Conservation (phyloP, 345 rosid species). For the Cardamine occulta region DNA sequence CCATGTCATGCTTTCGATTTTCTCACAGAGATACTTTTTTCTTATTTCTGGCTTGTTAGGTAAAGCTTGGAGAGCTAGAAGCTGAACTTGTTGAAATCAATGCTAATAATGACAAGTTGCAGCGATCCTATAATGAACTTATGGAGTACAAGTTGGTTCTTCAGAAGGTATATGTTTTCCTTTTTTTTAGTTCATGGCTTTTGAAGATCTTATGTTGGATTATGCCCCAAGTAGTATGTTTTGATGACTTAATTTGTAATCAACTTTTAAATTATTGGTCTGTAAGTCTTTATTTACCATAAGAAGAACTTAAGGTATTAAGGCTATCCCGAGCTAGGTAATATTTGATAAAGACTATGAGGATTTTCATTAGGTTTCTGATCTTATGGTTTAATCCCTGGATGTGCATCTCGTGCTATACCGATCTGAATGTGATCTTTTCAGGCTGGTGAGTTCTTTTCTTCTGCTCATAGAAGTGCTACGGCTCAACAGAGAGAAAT, state of each 20-base stretch:
- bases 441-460: constrained; percentile 85
- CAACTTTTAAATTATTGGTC: background rate
- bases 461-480: constrained; percentile 75
- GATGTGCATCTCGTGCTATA: background rate
- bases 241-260: background rate
- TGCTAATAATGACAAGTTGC: constrained; percentile 83
- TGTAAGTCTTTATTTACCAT: background rate
- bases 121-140: constrained; percentile 76
- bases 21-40: background rate
- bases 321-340: background rate
- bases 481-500: constrained; percentile 74
- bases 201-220: constrained; percentile 8
- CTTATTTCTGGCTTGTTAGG: constrained; percentile 46
- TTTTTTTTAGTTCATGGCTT: background rate
- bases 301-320: background rate
- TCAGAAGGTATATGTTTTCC: constrained; percentile 62
- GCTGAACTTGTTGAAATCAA: constrained; percentile 93
- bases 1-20: constrained; percentile 23
- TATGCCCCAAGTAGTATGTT: constrained; percentile 1
- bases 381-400: constrained; percentile 16
- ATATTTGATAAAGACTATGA: background rate
- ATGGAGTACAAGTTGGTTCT: constrained; percentile 86
- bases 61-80: constrained; percentile 91
- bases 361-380: constrained; percentile 17
- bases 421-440: constrained; percentile 8